A percentile compares a stretch with the other conserved stretches of the same genome.
Evolutionary conservation across 768 basidiomycete species (phyloP).

Genomic region (Auriscalpium orientale): DNA sequence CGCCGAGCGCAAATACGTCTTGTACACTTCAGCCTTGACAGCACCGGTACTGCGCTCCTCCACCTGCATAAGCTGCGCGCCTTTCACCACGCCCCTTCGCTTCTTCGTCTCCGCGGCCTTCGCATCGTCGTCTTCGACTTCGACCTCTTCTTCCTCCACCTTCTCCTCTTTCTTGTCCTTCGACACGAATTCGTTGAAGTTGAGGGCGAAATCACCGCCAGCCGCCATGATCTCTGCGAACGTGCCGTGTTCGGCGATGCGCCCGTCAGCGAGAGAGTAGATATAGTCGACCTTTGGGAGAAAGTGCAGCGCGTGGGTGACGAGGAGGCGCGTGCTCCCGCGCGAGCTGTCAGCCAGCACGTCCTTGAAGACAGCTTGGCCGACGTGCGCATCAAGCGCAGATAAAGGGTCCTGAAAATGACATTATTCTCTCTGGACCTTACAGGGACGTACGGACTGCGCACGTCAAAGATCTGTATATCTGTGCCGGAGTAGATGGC

Average conservation of each 20-base stretch:
- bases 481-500: slow-evolving; percentile 83
- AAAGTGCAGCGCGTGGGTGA: slow-evolving; percentile 90
- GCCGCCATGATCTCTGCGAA: slow-evolving; percentile 62
- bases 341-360: slow-evolving; percentile 57
- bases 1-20: slow-evolving; percentile 61
- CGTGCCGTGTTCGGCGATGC: slow-evolving; percentile 73
- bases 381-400: slow-evolving; percentile 91
- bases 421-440: neutral
- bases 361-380: slow-evolving; percentile 79
- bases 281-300: slow-evolving; percentile 85
- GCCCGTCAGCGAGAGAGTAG: slow-evolving; percentile 68
- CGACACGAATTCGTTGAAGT: slow-evolving; percentile 49
- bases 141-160: slow-evolving; percentile 37
- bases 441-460: slow-evolving; percentile 10
- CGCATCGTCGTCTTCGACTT: slow-evolving; percentile 28
- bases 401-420: slow-evolving; percentile 63
- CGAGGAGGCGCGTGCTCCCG: slow-evolving; percentile 78
- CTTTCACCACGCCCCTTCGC: slow-evolving; percentile 27
- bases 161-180: slow-evolving; percentile 45
- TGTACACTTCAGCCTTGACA: slow-evolving; percentile 47
- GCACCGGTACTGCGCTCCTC: slow-evolving; percentile 82
- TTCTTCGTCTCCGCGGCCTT: slow-evolving; percentile 32
- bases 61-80: slow-evolving; percentile 64
- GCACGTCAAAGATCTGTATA: slow-evolving; percentile 74
- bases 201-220: slow-evolving; percentile 49